Evolutionary conservation across 805 yeast genomes (phyloP), one percentile per base, ranked within the genome.

Genomic region (Vanderwaltozyma polyspora): DNA sequence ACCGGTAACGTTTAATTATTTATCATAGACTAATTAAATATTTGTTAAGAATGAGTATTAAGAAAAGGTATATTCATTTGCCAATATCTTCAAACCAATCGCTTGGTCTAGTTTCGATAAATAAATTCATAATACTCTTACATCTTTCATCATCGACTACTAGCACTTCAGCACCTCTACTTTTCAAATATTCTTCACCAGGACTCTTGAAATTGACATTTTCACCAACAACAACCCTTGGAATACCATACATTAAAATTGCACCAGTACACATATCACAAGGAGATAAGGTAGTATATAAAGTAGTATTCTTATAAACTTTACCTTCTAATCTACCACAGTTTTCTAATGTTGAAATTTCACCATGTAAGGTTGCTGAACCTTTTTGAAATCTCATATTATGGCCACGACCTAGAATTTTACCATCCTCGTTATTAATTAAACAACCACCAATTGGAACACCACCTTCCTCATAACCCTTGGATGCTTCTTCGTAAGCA

Each of bases 241-340:
- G 77, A 45, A 89, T 70, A 27, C 94, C 95, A 61, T 86, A 89
- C 68, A 89, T 66, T 34, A 89, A 51, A 43, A 89, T 81, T 5
- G 96, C 94, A 15, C 97, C 97, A 4, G 91, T 74, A 57, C 97
- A 89, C 96, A 89, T 89, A 45, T 77, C 70, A 57, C 97, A 89
- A 3, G 97, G 96, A 6, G 94, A 82, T 44, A 89, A 64, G 0
- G 95, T 82, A 21, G 96, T 86, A 62, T 86, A 89, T 72, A 85
- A 71, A 34, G 97, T 91, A 46, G 95, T 80, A 42, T 77, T 70
- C 50, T 79, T 81, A 64, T 89, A 89, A 13, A 71, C 73, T 16
- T 68, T 66, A 4, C 87, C 96, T 16, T 78, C 76, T 37, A 91
- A 65, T 50, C 97, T 72, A 6, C 97, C 97, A 15, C 95, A 93